phyloP scores from a whole-genome alignment of 768 basidiomycete genomes.

The Lentinula guzmanii region DNA sequence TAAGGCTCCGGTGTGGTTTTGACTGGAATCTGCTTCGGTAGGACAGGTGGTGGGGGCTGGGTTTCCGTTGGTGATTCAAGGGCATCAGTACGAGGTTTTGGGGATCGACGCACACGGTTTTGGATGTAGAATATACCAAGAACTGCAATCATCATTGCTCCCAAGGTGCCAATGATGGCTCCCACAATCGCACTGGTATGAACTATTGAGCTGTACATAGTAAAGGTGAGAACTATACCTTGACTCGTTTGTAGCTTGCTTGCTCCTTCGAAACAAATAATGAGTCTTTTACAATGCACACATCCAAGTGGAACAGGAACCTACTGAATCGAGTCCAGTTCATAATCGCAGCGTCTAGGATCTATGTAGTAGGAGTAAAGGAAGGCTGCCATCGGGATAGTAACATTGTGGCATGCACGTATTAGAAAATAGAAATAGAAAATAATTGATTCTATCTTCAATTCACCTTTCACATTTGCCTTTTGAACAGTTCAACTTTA shows the following conservation, averaged over 20 bases:
- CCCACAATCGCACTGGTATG: neutral
- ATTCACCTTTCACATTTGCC: no score
- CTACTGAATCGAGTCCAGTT: no score
- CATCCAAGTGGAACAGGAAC: neutral
- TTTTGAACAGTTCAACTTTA: no score
- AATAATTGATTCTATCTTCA: no score
- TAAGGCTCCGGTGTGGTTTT: neutral
- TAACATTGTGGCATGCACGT: no score
- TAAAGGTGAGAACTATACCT: neutral
- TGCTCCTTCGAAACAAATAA: neutral
- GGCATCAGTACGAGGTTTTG: neutral
- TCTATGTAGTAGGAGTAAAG: no score
- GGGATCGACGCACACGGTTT: neutral
- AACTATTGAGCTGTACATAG: neutral
- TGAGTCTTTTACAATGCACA: neutral
- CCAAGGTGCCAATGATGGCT: neutral
- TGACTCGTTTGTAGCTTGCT: neutral
- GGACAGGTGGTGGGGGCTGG: neutral
- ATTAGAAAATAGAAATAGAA: no score
- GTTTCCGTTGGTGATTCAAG: neutral
- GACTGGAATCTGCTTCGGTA: neutral
- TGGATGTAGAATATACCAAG: neutral
- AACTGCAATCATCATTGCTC: neutral
- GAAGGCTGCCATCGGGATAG: no score
- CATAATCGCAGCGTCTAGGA: no score